Conservation (phyloP, 2,329 filamentous ascomycete species). For the Pseudogymnoascus sp. region DNA sequence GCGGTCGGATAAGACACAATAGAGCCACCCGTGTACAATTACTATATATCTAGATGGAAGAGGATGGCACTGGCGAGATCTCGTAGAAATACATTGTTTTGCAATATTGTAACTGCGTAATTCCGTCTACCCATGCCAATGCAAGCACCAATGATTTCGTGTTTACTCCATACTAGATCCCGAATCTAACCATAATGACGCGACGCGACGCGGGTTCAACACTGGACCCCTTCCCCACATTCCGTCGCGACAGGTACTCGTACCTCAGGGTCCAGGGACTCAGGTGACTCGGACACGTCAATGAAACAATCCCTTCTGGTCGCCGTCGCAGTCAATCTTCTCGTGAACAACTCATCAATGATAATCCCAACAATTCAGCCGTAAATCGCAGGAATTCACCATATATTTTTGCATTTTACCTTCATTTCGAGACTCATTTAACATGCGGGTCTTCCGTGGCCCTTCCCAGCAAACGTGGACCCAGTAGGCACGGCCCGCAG, state of each 20-base stretch:
- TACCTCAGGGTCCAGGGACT: constrained; percentile 5
- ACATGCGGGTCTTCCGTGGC: not conserved
- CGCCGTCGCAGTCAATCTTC: not conserved
- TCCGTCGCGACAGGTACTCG: not conserved
- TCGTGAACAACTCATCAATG: not conserved
- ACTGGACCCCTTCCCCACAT: constrained; percentile 1
- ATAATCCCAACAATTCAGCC: not conserved
- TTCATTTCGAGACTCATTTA: constrained; percentile 9
- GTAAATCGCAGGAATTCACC: not conserved
- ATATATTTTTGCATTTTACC: not conserved
- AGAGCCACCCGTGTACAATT: constrained; percentile 13
- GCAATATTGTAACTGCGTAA: not conserved
- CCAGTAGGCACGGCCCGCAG: not conserved
- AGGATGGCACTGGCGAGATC: not conserved
- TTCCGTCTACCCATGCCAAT: too few relatives aligned
- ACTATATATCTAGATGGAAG: constrained; percentile 8
- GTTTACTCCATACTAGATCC: not conserved
- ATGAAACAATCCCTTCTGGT: not conserved
- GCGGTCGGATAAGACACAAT: not conserved
- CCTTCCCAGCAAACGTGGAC: not conserved
- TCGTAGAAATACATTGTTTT: constrained; percentile 4
- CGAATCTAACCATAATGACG: constrained; percentile 4
- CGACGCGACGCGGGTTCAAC: constrained; percentile 3
- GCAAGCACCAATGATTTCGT: not conserved
- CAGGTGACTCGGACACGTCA: constrained; percentile 1